Evolutionary conservation across 2,329 filamentous ascomycete species (phyloP).

Genomic region (Penicillium psychrosexuale): DNA sequence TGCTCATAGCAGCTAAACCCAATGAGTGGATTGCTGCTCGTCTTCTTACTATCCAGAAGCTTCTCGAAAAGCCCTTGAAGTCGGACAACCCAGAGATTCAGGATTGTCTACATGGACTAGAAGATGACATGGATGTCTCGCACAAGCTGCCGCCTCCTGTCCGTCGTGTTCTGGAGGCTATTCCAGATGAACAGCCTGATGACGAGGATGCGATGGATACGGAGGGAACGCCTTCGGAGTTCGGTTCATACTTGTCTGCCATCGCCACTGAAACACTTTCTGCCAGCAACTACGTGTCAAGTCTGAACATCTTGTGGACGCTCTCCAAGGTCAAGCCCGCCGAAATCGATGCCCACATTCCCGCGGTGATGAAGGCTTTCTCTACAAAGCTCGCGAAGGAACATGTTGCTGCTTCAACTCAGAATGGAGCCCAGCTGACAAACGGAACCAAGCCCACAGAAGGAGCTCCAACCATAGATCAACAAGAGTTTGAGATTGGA

Average conservation of each 20-base stretch:
- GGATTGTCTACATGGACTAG: slow-evolving; percentile 77
- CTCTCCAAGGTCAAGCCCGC: slow-evolving; percentile 79
- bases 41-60: slow-evolving; percentile 73
- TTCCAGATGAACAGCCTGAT: slow-evolving; percentile 76
- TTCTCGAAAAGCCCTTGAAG: slow-evolving; percentile 83
- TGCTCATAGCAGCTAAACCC: slow-evolving; percentile 81
- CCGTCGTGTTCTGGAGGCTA: slow-evolving; percentile 78
- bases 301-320: slow-evolving; percentile 91
- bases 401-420: slow-evolving; percentile 71
- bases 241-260: slow-evolving; percentile 78
- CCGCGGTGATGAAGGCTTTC: slow-evolving; percentile 85
- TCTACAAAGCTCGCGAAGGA: slow-evolving; percentile 90
- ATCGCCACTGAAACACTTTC: slow-evolving; percentile 85
- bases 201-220: slow-evolving; percentile 80
- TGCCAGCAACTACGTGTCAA: slow-evolving; percentile 75
- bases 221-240: slow-evolving; percentile 74
- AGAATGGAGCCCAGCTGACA: slow-evolving; percentile 41
- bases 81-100: slow-evolving; percentile 90
- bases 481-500: slow-evolving; percentile 82
- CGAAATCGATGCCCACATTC: slow-evolving; percentile 85
- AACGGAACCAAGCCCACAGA: slow-evolving; percentile 42
- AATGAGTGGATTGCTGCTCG: slow-evolving; percentile 88
- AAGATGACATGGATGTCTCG: slow-evolving; percentile 66
- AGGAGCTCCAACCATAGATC: slow-evolving; percentile 49
- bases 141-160: slow-evolving; percentile 72